Conservation (phyloP, 148 eudicot genomes). For the Rhododendron henanense region DNA sequence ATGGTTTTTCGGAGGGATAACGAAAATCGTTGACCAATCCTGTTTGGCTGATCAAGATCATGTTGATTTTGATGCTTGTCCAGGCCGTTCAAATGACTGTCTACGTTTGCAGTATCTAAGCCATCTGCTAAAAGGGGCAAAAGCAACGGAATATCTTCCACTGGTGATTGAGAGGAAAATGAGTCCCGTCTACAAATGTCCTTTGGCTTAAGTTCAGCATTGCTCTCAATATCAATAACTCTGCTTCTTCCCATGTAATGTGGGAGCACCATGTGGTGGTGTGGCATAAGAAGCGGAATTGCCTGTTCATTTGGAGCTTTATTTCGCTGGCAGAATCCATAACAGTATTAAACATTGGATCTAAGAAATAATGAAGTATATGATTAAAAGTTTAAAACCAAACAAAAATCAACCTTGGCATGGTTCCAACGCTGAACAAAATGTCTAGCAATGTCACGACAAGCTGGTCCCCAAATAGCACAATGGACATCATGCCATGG, state of each 20-base stretch:
- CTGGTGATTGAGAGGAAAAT: slow-evolving; percentile 60
- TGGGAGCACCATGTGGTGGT: slow-evolving; percentile 96
- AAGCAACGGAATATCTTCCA: slow-evolving; percentile 81
- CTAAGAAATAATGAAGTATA: neutral
- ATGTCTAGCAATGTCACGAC: slow-evolving; percentile 93
- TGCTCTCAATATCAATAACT: slow-evolving; percentile 37
- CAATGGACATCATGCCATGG: slow-evolving; percentile 99
- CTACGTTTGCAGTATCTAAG: slow-evolving; percentile 33
- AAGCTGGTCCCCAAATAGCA: slow-evolving; percentile 94
- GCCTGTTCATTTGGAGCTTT: slow-evolving; percentile 92
- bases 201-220: slow-evolving; percentile 25
- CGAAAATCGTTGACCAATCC: slow-evolving; percentile 36
- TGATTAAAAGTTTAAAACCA: neutral
- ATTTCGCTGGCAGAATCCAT: slow-evolving; percentile 61
- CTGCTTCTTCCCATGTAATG: slow-evolving; percentile 76
- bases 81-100: slow-evolving; percentile 27
- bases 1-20: slow-evolving; percentile 52
- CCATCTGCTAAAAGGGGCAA: slow-evolving; percentile 74
- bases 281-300: slow-evolving; percentile 94
- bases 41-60: slow-evolving; percentile 25
- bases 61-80: neutral
- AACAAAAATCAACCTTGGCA: slow-evolving; percentile 65
- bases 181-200: slow-evolving; percentile 53
- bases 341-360: slow-evolving; percentile 2
- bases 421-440: slow-evolving; percentile 99